These are phyloP conservation scores for Leishmania gerbilli DNA, from an alignment of 208 protist species.

Conservation along the genomic window DNA sequence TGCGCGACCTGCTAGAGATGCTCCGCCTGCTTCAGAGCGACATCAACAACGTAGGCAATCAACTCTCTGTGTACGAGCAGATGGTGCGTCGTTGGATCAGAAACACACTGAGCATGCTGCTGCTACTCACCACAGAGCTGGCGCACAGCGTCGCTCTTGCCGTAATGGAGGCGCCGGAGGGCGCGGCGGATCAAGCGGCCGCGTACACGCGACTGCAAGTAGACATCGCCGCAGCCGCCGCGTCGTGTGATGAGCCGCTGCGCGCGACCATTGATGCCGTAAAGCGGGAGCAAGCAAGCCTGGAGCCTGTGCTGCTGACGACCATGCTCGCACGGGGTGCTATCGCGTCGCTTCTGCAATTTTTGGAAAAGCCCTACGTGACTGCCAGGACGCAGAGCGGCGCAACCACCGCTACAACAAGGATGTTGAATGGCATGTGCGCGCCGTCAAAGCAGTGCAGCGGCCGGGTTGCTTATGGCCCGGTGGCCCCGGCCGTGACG, in stretches of 20 bases:
- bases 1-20: conserved; percentile 38
- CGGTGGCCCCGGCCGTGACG: not conserved
- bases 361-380: conserved; percentile 3
- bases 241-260: conserved; percentile 10
- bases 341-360: conserved; percentile 20
- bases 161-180: not conserved
- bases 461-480: not conserved
- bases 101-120: conserved; percentile 20
- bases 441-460: not conserved
- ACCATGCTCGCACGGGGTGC: conserved; percentile 28
- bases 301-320: conserved; percentile 34
- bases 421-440: not conserved
- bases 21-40: conserved; percentile 39
- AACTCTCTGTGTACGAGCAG: conserved; percentile 31
- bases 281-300: conserved; percentile 19
- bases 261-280: conserved; percentile 10
- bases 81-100: conserved; percentile 20
- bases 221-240: conserved; percentile 1
- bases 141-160: conserved; percentile 19
- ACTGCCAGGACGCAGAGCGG: not conserved
- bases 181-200: not conserved
- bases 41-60: conserved; percentile 34
- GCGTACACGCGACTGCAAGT: conserved; percentile 11
- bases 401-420: not conserved
- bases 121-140: conserved; percentile 21